Base-by-base conservation (phyloP, 768 basidiomycete species). In the Tulasnella sp. region DNA sequence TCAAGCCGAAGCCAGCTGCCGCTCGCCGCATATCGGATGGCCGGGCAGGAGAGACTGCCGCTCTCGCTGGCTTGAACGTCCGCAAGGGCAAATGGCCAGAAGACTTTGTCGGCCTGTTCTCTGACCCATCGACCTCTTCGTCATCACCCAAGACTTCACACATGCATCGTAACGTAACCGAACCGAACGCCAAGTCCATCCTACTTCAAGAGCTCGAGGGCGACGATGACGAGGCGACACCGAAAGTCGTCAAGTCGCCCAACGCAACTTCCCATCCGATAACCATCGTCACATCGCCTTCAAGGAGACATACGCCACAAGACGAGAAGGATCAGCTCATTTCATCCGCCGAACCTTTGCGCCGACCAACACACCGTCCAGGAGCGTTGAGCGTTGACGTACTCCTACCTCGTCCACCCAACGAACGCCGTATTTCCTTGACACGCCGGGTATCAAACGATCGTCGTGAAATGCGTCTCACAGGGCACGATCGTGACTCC, bases 61-160 rank as follows among this genome's bases (percentile, higher is more conserved):
- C 45, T 10, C 5, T n/a, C 10, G 21, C 27, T 3, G 57, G 57
- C 30, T 74, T 87, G 62, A 76, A 81, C 56, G 78, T 87, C 31
- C 80, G 81, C 31, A 85, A 87, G 68, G 86, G 84, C 60, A 87
- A 84, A 69, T 88, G 85, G 85, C 85, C 87, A 0, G 85, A 87
- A 70, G 86, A 87, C 69, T 85, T 87, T 67, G 68, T 88, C 57
- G 80, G 48, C 17, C 25, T 24, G n/a, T 41, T 60, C 27, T 21
- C 50, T 5, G 43, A 29, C 43, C 62, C 45, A 30, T 54, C 60
- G 52, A 38, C 42, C 43, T 68, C 69, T 70, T 64, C 60, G 45
- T 43, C 65, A 52, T 69, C 60, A n/a, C 25, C 54, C 27, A 21
- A 27, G 1, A 53, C 51, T 19, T 42, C 27, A 21, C 71, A 1